Evolutionary conservation across 2,329 filamentous ascomycete genomes (phyloP).

Genomic region (Aureobasidium lini): DNA sequence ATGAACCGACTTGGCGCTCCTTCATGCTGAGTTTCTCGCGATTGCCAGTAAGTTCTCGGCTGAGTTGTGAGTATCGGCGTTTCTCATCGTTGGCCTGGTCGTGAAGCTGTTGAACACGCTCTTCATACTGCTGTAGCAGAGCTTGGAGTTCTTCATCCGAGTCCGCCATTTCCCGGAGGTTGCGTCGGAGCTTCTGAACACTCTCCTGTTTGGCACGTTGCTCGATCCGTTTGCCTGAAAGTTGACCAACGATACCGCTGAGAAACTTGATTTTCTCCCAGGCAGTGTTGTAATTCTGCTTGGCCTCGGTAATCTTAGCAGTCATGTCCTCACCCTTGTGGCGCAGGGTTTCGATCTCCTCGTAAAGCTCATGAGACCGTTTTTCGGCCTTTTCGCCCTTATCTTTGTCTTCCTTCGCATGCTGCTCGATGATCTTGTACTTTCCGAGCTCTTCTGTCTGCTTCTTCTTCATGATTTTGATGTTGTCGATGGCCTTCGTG

Average conservation of each 20-base stretch:
- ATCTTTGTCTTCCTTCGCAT: slow-evolving; percentile 78
- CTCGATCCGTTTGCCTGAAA: slow-evolving; percentile 70
- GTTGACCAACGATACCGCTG: slow-evolving; percentile 63
- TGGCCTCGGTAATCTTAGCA: slow-evolving; percentile 27
- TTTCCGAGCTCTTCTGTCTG: slow-evolving; percentile 68
- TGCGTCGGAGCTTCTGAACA: slow-evolving; percentile 60
- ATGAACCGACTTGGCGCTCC: slow-evolving; percentile 61
- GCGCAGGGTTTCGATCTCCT: slow-evolving; percentile 26
- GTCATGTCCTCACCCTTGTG: slow-evolving; percentile 23
- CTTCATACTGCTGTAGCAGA: slow-evolving; percentile 69
- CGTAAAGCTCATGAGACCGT: slow-evolving; percentile 55
- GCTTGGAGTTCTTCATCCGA: slow-evolving; percentile 67
- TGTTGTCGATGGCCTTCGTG: slow-evolving; percentile 92
- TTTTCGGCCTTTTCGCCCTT: slow-evolving; percentile 67
- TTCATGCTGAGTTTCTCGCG: slow-evolving; percentile 39
- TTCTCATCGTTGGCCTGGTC: slow-evolving; percentile 55
- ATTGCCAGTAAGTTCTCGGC: slow-evolving; percentile 40
- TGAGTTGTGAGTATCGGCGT: slow-evolving; percentile 58
- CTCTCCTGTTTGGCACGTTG: slow-evolving; percentile 62
- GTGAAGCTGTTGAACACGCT: slow-evolving; percentile 57
- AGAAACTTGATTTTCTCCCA: slow-evolving; percentile 68
- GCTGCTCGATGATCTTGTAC: slow-evolving; percentile 65
- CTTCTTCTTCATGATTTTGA: slow-evolving; percentile 78
- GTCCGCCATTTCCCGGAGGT: slow-evolving; percentile 70
- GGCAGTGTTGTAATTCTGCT: slow-evolving; percentile 53